phyloP scores from a whole-genome alignment of 176 grass and related monocot genomes.

The Ananas comosus region DNA sequence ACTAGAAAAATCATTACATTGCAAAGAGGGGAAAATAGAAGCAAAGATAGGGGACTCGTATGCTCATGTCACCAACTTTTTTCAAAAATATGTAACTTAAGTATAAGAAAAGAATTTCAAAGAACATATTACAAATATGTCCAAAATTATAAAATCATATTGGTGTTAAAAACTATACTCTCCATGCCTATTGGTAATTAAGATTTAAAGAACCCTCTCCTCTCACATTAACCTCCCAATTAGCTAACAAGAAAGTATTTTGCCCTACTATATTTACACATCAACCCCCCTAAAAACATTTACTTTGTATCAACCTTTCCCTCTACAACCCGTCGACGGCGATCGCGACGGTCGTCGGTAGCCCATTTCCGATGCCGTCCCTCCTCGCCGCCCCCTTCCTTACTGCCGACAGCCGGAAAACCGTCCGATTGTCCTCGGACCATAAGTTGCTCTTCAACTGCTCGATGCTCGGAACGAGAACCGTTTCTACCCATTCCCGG shows the following conservation, averaged over 20 bases:
- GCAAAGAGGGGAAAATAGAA: too few species aligned
- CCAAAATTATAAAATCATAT: background rate
- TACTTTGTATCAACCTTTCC: slow-evolving; percentile 34
- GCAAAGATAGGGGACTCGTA: too few species aligned
- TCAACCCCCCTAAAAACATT: slow-evolving; percentile 40
- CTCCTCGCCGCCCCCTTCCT: slow-evolving; percentile 21
- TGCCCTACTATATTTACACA: slow-evolving; percentile 72
- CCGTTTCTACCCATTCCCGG: slow-evolving; percentile 56
- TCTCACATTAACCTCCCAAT: slow-evolving; percentile 26
- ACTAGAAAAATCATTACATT: too few species aligned
- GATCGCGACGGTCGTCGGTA: slow-evolving; percentile 43
- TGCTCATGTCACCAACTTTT: too few species aligned
- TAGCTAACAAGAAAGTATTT: slow-evolving; percentile 24
- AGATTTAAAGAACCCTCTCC: background rate
- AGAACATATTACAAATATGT: slow-evolving; percentile 1
- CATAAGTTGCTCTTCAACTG: slow-evolving; percentile 54
- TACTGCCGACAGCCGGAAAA: slow-evolving; percentile 37
- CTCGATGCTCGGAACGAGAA: slow-evolving; percentile 49
- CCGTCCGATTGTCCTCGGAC: slow-evolving; percentile 7
- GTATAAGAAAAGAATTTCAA: slow-evolving; percentile 1
- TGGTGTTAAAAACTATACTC: slow-evolving; percentile 3
- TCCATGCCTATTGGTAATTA: background rate
- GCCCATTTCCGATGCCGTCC: slow-evolving; percentile 29
- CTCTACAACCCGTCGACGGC: slow-evolving; percentile 50
- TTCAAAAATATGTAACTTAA: background rate